Evolutionary conservation across 2,329 filamentous ascomycete genomes (phyloP).

Genomic region (Tolypocladium endophyticum): DNA sequence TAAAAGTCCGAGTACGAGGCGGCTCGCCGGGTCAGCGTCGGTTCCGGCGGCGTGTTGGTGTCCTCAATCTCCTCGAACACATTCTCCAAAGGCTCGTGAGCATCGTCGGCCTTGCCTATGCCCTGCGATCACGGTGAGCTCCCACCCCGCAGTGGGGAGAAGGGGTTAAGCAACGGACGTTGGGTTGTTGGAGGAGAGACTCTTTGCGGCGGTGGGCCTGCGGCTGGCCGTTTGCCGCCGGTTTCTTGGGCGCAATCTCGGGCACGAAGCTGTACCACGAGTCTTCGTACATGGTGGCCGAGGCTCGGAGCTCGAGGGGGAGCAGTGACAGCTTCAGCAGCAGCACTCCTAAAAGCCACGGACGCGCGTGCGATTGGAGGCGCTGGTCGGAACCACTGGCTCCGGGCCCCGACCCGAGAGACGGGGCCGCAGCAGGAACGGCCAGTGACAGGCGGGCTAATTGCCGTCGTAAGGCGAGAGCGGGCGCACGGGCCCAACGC

Average conservation of each 20-base stretch:
- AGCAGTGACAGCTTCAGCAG: neutral
- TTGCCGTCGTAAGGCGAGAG: neutral
- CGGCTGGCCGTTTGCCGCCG: constrained; percentile 29
- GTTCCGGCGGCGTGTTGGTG: constrained; percentile 51
- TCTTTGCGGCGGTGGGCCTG: constrained; percentile 54
- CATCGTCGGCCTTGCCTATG: constrained; percentile 37
- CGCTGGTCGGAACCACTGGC: constrained; percentile 15
- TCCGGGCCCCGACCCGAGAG: constrained; percentile 16
- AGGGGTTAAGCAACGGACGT: constrained; percentile 32
- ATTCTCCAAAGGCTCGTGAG: constrained; percentile 45
- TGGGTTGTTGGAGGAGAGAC: constrained; percentile 58
- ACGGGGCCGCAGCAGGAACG: neutral
- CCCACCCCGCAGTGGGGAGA: constrained; percentile 4
- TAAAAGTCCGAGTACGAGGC: constrained; percentile 72
- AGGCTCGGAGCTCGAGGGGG: neutral
- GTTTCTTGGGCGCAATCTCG: constrained; percentile 42
- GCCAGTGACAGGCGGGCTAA: neutral
- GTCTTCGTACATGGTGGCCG: constrained; percentile 62
- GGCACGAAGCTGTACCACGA: constrained; percentile 74
- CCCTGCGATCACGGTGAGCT: constrained; percentile 32
- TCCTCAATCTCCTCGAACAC: constrained; percentile 47
- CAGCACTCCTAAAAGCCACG: constrained; percentile 15
- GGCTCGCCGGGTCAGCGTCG: constrained; percentile 53
- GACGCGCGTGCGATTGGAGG: constrained; percentile 15
- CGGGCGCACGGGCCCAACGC: neutral